phyloP scores from a whole-genome alignment of 1,284 basidiomycete genomes.

The Schizophyllum commune region DNA sequence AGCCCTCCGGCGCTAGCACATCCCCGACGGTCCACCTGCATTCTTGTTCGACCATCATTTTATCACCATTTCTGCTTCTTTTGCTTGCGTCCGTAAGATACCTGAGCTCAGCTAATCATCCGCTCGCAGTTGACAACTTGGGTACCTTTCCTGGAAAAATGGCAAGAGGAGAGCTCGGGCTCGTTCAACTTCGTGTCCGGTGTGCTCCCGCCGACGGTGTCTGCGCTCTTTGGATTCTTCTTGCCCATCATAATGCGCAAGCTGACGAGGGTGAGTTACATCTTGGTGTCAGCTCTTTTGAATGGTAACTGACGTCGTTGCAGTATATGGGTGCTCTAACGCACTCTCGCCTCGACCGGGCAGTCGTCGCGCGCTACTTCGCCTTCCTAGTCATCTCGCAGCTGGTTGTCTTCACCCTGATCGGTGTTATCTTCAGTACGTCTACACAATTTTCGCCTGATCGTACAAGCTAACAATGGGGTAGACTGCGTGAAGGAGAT shows the following conservation, averaged over 20 bases:
- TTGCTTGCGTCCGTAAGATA: not conserved
- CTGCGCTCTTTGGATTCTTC: conserved; percentile 60
- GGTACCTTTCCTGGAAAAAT: conserved; percentile 63
- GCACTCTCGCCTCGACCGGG: conserved; percentile 77
- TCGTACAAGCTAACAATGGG: not conserved
- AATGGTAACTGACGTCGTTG: conserved; percentile 20
- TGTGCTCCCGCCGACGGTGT: conserved; percentile 63
- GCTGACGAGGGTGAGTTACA: conserved; percentile 25
- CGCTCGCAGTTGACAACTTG: conserved; percentile 48
- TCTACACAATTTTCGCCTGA: conserved; percentile 3
- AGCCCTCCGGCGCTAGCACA: too few species aligned
- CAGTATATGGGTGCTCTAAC: conserved; percentile 78
- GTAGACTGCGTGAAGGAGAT: conserved; percentile 61
- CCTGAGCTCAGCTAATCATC: not conserved
- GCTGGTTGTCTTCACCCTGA: conserved; percentile 85
- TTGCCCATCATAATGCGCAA: conserved; percentile 69
- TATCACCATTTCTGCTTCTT: too few species aligned
- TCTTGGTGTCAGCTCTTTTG: not conserved
- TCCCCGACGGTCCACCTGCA: too few species aligned
- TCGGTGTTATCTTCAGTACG: conserved; percentile 82
- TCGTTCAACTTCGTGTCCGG: conserved; percentile 71
- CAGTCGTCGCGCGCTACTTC: conserved; percentile 86
- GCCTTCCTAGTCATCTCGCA: conserved; percentile 88
- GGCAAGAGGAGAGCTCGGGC: conserved; percentile 51
- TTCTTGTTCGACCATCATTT: too few species aligned